Percentiles rank a stretch among this genome's conserved stretches.
These are phyloP conservation scores for Silene vulgaris DNA, from an alignment of 179 eudicot species.

Conservation along the genomic window DNA sequence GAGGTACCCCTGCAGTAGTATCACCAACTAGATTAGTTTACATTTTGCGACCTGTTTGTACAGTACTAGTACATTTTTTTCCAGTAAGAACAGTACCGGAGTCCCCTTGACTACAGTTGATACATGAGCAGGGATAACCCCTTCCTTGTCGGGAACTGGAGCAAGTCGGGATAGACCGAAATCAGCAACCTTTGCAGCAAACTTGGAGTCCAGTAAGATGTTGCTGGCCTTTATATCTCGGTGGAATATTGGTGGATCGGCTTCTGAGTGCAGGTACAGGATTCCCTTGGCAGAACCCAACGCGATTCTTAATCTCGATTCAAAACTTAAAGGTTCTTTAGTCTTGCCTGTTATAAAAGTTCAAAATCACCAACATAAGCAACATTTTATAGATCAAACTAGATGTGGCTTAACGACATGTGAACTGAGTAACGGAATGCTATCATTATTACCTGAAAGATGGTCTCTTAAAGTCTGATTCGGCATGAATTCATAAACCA, in stretches of 20 bases:
- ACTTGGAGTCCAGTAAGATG: slow-evolving; percentile 53
- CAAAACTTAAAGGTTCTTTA: slow-evolving; percentile 25
- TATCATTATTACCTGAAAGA: slow-evolving; percentile 43
- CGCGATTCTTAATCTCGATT: slow-evolving; percentile 44
- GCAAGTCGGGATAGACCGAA: slow-evolving; percentile 73
- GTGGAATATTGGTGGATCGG: slow-evolving; percentile 72
- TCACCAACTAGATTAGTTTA: not conserved
- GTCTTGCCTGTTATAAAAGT: slow-evolving; percentile 19
- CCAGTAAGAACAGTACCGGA: slow-evolving; percentile 43
- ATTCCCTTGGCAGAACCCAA: slow-evolving; percentile 66
- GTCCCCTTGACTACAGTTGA: slow-evolving; percentile 73
- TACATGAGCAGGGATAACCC: slow-evolving; percentile 42
- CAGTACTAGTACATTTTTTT: not conserved
- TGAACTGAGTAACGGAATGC: not conserved
- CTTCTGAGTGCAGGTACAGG: slow-evolving; percentile 70
- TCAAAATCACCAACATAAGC: not conserved
- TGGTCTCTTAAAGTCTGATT: slow-evolving; percentile 67
- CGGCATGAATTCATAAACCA: slow-evolving; percentile 79
- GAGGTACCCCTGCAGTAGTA: slow-evolving; percentile 59
- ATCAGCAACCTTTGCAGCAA: slow-evolving; percentile 68
- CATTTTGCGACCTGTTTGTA: not conserved
- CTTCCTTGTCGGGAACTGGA: slow-evolving; percentile 55
- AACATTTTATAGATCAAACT: not conserved
- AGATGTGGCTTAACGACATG: not conserved
- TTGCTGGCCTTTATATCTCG: slow-evolving; percentile 73